These are phyloP conservation scores for Metschnikowia gelsemii DNA, from an alignment of 805 yeast species.

Conservation along the genomic window DNA sequence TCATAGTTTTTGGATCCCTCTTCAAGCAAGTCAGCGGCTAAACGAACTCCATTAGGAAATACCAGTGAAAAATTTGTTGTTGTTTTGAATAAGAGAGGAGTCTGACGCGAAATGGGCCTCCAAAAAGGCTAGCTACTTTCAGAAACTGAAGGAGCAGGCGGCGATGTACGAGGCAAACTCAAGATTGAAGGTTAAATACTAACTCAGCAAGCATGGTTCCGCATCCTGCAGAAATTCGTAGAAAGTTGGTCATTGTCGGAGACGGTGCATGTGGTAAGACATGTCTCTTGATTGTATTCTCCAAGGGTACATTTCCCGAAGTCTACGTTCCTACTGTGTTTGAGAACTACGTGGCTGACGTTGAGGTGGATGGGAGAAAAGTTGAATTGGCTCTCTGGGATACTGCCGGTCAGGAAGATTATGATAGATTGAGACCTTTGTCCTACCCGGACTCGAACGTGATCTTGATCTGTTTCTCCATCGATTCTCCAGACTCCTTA, in stretches of 20 bases:
- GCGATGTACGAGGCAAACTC: background rate
- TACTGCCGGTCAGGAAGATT: constrained; percentile 32
- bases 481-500: constrained; percentile 33
- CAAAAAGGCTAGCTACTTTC: no score
- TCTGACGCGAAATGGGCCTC: no score
- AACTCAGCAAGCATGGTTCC: constrained; percentile 23
- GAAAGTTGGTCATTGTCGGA: constrained; percentile 34
- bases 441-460: constrained; percentile 41
- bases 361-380: constrained; percentile 55
- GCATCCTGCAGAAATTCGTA: constrained; percentile 30
- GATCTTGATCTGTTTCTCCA: constrained; percentile 39
- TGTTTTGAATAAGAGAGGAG: no score
- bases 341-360: constrained; percentile 97
- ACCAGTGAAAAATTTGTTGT: no score
- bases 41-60: no score
- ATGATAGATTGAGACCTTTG: constrained; percentile 43
- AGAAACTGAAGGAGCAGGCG: no score
- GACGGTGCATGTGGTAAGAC: constrained; percentile 36
- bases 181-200: constrained; percentile 4
- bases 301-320: constrained; percentile 33
- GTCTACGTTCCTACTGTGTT: constrained; percentile 57
- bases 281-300: constrained; percentile 33
- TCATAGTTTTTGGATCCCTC: no score
- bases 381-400: constrained; percentile 54
- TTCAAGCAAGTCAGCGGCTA: no score